A percentile compares a stretch with the other conserved stretches of the same genome.
These are phyloP conservation scores for Mortierella sp. DNA, from an alignment of 371 early-diverging fungal species.

Conservation along the genomic window DNA sequence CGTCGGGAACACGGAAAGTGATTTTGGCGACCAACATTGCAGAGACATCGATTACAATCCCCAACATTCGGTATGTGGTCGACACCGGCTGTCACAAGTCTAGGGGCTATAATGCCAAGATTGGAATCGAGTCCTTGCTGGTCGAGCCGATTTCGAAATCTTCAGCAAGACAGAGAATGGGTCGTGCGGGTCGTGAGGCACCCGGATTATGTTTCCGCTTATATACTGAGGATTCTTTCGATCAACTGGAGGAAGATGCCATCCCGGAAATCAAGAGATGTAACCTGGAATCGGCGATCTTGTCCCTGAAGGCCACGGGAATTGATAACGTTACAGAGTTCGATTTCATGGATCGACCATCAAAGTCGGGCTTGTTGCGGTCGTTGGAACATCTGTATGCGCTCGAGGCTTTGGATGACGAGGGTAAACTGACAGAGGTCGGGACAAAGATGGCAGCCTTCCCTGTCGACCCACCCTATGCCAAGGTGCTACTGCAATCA, in stretches of 20 bases:
- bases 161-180: slow-evolving; percentile 95
- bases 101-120: slow-evolving; percentile 92
- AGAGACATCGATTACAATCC: slow-evolving; percentile 99
- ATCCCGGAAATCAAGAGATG: slow-evolving; percentile 96
- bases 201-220: slow-evolving; percentile 92
- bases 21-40: slow-evolving; percentile 98
- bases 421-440: slow-evolving; percentile 82
- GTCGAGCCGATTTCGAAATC: slow-evolving; percentile 93
- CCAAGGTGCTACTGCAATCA: slow-evolving; percentile 88
- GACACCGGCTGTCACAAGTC: slow-evolving; percentile 98
- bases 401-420: slow-evolving; percentile 89
- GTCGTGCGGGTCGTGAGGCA: slow-evolving; percentile 95
- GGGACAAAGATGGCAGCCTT: slow-evolving; percentile 94
- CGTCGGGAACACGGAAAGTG: slow-evolving; percentile 87
- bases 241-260: slow-evolving; percentile 74
- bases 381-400: slow-evolving; percentile 92
- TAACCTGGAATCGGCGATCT: slow-evolving; percentile 88
- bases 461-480: slow-evolving; percentile 92
- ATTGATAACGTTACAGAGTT: slow-evolving; percentile 90
- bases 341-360: slow-evolving; percentile 96
- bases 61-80: slow-evolving; percentile 96
- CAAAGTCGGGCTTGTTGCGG: slow-evolving; percentile 70
- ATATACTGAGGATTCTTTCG: slow-evolving; percentile 91
- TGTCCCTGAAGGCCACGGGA: slow-evolving; percentile 91
- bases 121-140: slow-evolving; percentile 88